A percentile compares a stretch with the other conserved stretches of the same genome.
These are phyloP conservation scores for Bipolaris gigantea DNA, from an alignment of 2,329 filamentous ascomycete species.

Conservation along the genomic window DNA sequence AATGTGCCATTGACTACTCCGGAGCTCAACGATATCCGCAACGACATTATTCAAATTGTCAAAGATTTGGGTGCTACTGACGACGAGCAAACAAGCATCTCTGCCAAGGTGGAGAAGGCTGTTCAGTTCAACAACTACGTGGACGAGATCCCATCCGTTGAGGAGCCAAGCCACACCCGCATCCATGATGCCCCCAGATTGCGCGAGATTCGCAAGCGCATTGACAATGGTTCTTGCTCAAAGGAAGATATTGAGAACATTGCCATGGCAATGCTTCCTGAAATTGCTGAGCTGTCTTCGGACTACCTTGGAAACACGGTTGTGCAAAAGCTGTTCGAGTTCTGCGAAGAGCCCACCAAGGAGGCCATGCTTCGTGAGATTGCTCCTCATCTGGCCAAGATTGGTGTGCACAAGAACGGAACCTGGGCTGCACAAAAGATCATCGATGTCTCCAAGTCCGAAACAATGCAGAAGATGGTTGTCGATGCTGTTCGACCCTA, in stretches of 20 bases:
- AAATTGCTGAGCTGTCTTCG: conserved; percentile 91
- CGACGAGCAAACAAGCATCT: conserved; percentile 74
- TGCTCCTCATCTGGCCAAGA: conserved; percentile 88
- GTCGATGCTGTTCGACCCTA: conserved; percentile 83
- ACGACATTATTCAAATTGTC: conserved; percentile 83
- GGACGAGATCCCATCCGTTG: conserved; percentile 84
- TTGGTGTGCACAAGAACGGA: conserved; percentile 98
- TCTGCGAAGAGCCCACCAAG: conserved; percentile 86
- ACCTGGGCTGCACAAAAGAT: conserved; percentile 99
- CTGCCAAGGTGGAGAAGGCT: conserved; percentile 71
- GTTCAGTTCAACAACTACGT: conserved; percentile 73
- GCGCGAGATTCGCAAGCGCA: conserved; percentile 93
- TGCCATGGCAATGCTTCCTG: conserved; percentile 90
- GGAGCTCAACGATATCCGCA: conserved; percentile 74
- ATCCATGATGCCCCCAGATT: conserved; percentile 93
- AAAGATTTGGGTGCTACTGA: conserved; percentile 83
- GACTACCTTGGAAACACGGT: conserved; percentile 99
- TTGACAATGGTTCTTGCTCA: conserved; percentile 90
- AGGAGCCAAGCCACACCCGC: conserved; percentile 84
- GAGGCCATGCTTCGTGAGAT: conserved; percentile 90
- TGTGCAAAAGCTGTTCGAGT: conserved; percentile 98
- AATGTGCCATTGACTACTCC: conserved; percentile 66
- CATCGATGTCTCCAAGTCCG: conserved; percentile 90
- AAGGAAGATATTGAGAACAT: conserved; percentile 88
- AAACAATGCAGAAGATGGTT: conserved; percentile 79